phyloP scores from a whole-genome alignment of 2,329 filamentous ascomycete genomes.

The Colletotrichum musicola region DNA sequence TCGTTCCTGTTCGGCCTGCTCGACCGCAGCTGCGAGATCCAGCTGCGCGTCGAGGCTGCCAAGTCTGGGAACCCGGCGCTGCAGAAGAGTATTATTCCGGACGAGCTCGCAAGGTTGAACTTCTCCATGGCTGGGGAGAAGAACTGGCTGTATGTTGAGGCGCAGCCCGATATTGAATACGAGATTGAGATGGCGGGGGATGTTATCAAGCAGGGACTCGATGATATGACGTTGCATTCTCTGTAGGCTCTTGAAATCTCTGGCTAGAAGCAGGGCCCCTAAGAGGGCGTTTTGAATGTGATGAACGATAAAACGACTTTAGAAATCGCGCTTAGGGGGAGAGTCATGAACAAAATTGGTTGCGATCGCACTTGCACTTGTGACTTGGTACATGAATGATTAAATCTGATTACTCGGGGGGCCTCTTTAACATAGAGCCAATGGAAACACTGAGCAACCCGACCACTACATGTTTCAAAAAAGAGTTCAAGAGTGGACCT shows the following conservation, averaged over 20 bases:
- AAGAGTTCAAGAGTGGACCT: no score
- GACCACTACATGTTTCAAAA: no score
- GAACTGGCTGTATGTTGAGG: slow-evolving; percentile 59
- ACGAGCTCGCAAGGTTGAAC: slow-evolving; percentile 55
- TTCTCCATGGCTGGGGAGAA: slow-evolving; percentile 60
- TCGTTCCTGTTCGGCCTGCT: slow-evolving; percentile 77
- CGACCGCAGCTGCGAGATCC: slow-evolving; percentile 77
- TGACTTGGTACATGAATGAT: no score
- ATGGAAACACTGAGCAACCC: no score
- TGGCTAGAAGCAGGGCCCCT: background rate
- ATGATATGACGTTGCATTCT: slow-evolving; percentile 36
- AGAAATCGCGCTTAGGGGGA: no score
- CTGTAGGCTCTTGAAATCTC: background rate
- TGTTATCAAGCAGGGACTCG: slow-evolving; percentile 42
- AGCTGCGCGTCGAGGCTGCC: slow-evolving; percentile 77
- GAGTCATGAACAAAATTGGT: no score
- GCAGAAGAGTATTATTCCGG: slow-evolving; percentile 55
- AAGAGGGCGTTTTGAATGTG: no score
- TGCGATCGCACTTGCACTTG: no score
- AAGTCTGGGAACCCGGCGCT: slow-evolving; percentile 55
- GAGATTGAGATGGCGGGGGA: slow-evolving; percentile 58
- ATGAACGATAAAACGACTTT: no score
- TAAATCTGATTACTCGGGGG: no score
- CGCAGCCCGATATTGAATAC: slow-evolving; percentile 60
- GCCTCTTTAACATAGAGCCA: no score